Evolutionary conservation across 345 rosid species (phyloP).

Genomic region (Eucalyptus paniculata): DNA sequence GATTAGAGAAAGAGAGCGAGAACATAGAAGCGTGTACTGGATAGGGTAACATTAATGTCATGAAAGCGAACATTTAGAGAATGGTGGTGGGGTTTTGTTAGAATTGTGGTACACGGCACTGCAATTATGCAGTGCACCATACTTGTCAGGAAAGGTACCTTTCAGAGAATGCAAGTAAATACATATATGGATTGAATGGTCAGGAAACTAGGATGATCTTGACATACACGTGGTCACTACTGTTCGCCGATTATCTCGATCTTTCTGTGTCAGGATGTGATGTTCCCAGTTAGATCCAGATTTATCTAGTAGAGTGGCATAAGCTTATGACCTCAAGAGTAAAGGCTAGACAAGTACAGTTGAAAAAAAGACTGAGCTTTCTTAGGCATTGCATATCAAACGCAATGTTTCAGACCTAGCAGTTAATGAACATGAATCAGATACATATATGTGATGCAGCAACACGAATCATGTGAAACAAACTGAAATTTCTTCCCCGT

Average conservation of each 20-base stretch:
- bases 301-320: background rate
- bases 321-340: background rate
- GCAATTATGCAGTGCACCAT: background rate
- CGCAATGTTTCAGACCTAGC: background rate
- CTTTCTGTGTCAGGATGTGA: background rate
- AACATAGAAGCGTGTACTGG: background rate
- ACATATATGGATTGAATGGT: background rate
- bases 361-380: background rate
- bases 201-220: background rate
- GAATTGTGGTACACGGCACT: background rate
- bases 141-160: background rate
- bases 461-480: background rate
- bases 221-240: background rate
- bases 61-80: slow-evolving; percentile 1
- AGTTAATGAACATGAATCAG: background rate
- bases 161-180: background rate
- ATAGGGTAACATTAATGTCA: slow-evolving; percentile 3
- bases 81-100: background rate
- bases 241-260: background rate
- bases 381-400: background rate
- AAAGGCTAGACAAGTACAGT: background rate
- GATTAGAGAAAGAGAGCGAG: background rate
- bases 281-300: background rate
- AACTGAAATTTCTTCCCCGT: background rate
- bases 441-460: background rate